phyloP scores from a whole-genome alignment of 495 filamentous ascomycete species.

The Xylaria acuta region DNA sequence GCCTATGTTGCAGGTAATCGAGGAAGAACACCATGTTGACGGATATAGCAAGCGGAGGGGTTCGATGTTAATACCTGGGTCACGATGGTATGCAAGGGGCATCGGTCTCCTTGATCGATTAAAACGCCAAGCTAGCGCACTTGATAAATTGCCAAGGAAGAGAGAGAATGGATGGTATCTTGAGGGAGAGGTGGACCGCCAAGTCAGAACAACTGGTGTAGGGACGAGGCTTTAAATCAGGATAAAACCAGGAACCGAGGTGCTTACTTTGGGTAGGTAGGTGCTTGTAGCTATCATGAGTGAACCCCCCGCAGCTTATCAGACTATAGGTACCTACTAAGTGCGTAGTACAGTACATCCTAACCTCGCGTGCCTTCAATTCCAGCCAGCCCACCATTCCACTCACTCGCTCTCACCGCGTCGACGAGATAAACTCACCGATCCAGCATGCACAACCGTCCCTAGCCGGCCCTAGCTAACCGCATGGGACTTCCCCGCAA shows the following conservation, averaged over 20 bases:
- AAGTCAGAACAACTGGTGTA: neutral
- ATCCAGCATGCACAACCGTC: constrained; percentile 22
- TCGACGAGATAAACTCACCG: constrained; percentile 3
- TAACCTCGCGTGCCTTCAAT: neutral
- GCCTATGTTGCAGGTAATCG: constrained; percentile 66
- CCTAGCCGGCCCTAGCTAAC: constrained; percentile 36
- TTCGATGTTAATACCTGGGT: neutral
- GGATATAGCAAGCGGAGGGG: neutral
- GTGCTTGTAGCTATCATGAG: constrained; percentile 7
- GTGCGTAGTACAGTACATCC: neutral
- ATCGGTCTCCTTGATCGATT: neutral
- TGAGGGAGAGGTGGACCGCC: neutral
- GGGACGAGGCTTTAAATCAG: neutral
- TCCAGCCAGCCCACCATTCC: neutral
- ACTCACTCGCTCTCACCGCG: neutral
- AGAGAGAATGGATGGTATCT: neutral
- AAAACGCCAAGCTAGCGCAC: neutral
- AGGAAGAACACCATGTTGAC: constrained; percentile 57
- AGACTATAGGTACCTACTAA: neutral
- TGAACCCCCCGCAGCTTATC: constrained; percentile 17
- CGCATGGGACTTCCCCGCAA: constrained; percentile 36
- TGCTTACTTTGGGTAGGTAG: neutral
- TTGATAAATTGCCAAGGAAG: neutral
- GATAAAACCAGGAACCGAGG: neutral
- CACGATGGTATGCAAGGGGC: neutral